Evolutionary conservation across 2,329 filamentous ascomycete species (phyloP).

Genomic region (Zymoseptoria brevis): DNA sequence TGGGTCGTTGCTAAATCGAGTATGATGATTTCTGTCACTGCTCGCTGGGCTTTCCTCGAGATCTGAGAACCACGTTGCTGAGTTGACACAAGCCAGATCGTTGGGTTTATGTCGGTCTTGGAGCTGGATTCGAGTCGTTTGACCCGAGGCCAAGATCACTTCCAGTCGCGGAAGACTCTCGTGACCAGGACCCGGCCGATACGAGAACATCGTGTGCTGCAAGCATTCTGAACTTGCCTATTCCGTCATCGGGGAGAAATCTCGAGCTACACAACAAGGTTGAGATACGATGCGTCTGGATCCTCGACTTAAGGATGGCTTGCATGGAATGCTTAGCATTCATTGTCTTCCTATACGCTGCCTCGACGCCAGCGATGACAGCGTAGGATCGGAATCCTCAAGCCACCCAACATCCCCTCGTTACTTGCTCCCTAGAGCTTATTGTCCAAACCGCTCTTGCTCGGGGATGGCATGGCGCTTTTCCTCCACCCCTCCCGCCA

Average conservation of each 20-base stretch:
- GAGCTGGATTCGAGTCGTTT: neutral
- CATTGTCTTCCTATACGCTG: neutral
- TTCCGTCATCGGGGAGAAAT: neutral
- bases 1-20: neutral
- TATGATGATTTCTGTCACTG: neutral
- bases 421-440: neutral
- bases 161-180: neutral
- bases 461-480: conserved; percentile 11
- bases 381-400: neutral
- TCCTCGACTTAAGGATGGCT: neutral
- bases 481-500: neutral
- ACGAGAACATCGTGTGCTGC: neutral
- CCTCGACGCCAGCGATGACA: neutral
- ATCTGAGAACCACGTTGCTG: neutral
- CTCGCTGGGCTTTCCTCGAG: neutral
- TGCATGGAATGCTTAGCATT: neutral
- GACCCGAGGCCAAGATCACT: neutral
- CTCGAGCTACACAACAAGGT: neutral
- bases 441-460: conserved; percentile 9
- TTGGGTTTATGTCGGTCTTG: neutral
- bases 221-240: neutral
- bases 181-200: neutral
- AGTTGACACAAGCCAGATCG: neutral
- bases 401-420: neutral
- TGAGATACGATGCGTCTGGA: neutral